Percentiles rank a stretch among this genome's conserved stretches.
Evolutionary conservation across 257 asterid genomes (phyloP).

Genomic region (Ehretia macrophylla): DNA sequence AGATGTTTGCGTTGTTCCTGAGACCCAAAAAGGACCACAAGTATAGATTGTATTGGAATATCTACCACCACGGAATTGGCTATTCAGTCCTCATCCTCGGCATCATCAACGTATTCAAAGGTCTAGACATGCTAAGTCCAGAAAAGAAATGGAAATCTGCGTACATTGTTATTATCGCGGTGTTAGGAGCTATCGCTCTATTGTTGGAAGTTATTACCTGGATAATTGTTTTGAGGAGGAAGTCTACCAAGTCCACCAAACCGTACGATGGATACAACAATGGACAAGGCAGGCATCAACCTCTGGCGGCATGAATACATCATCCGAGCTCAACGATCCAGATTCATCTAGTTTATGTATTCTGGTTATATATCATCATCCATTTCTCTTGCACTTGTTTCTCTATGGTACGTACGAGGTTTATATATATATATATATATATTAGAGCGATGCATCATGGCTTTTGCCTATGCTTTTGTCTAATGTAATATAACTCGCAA

Average conservation of each 20-base stretch:
- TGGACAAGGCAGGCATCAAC: slow-evolving; percentile 34
- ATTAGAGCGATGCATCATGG: background rate
- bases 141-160: slow-evolving; percentile 59
- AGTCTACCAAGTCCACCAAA: slow-evolving; percentile 43
- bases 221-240: slow-evolving; percentile 55
- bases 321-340: background rate
- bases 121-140: slow-evolving; percentile 60
- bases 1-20: slow-evolving; percentile 69
- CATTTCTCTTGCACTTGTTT: background rate
- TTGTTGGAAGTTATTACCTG: slow-evolving; percentile 64
- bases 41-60: slow-evolving; percentile 72
- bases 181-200: slow-evolving; percentile 49
- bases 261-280: slow-evolving; percentile 45
- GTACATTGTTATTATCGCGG: slow-evolving; percentile 38
- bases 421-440: too few relatives aligned
- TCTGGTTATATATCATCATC: background rate
- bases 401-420: too few relatives aligned
- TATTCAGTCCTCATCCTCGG: slow-evolving; percentile 54
- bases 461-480: too few relatives aligned
- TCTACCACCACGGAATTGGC: slow-evolving; percentile 73
- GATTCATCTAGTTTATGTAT: background rate
- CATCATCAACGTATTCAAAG: slow-evolving; percentile 75
- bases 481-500: too few relatives aligned
- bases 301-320: slow-evolving; percentile 28
- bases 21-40: slow-evolving; percentile 86